phyloP scores from a whole-genome alignment of 2,329 filamentous ascomycete genomes.

The Zopfia rhizophila region DNA sequence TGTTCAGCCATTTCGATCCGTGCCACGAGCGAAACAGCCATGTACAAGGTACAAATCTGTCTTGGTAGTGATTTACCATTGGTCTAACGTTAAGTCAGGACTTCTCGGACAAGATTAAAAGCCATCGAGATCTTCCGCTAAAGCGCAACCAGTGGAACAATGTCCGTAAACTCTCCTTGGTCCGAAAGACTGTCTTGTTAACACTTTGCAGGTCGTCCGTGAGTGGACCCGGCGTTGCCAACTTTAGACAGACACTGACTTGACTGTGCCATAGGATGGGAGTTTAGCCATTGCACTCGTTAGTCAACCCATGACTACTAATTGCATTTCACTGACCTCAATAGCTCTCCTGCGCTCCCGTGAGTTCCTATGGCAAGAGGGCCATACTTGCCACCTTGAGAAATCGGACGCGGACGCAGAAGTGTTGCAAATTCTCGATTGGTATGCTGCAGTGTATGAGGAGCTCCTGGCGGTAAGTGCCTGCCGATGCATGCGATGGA shows the following conservation, averaged over 20 bases:
- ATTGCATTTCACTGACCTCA: too few relatives aligned
- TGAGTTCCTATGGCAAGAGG: slow-evolving; percentile 96
- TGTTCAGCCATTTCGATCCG: slow-evolving; percentile 73
- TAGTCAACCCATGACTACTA: too few relatives aligned
- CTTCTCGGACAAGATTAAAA: slow-evolving; percentile 93
- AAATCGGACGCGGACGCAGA: slow-evolving; percentile 81
- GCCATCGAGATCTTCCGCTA: slow-evolving; percentile 88
- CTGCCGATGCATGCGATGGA: too few relatives aligned
- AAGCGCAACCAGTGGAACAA: slow-evolving; percentile 96
- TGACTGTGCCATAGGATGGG: slow-evolving; percentile 94
- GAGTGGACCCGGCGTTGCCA: too few relatives aligned
- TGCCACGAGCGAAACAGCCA: slow-evolving; percentile 76
- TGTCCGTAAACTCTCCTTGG: too few relatives aligned
- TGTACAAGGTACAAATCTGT: too few relatives aligned
- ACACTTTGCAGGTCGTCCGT: too few relatives aligned
- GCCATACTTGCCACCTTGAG: slow-evolving; percentile 86
- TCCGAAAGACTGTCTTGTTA: too few relatives aligned
- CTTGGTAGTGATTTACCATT: too few relatives aligned
- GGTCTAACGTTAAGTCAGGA: too few relatives aligned
- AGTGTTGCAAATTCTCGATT: slow-evolving; percentile 87
- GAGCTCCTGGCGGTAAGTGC: slow-evolving; percentile 87
- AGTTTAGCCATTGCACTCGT: slow-evolving; percentile 94
- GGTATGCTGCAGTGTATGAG: slow-evolving; percentile 88
- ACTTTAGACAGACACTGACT: too few relatives aligned
- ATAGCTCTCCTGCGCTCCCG: slow-evolving; percentile 84